Conservation (phyloP, 805 yeast species). For the Middelhovenomyces tepae region DNA sequence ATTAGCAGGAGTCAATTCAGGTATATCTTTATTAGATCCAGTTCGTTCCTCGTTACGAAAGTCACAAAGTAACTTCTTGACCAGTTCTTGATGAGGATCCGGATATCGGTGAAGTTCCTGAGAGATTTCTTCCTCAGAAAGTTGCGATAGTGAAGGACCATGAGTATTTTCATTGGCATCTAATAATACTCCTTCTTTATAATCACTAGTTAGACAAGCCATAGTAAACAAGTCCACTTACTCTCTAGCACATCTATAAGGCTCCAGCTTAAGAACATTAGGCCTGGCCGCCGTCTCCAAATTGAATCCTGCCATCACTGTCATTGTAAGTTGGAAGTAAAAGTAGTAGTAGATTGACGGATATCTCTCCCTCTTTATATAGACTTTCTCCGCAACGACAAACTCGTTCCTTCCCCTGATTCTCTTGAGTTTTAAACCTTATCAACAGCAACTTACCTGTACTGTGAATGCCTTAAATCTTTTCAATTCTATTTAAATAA, state of each 20-base stretch:
- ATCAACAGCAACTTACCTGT: not conserved
- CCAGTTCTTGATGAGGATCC: conserved; percentile 82
- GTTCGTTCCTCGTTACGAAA: conserved; percentile 54
- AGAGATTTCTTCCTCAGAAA: conserved; percentile 36
- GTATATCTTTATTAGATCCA: conserved; percentile 7
- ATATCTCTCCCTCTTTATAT: not conserved
- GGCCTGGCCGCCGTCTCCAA: conserved; percentile 65
- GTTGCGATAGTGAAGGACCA: conserved; percentile 62
- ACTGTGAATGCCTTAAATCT: not conserved
- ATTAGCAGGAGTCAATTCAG: conserved; percentile 52
- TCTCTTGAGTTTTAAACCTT: not conserved
- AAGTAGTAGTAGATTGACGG: not conserved
- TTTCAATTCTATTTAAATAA: too few species aligned
- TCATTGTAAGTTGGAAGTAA: not conserved
- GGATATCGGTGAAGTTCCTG: conserved; percentile 84
- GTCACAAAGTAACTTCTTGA: conserved; percentile 62
- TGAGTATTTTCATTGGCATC: conserved; percentile 96
- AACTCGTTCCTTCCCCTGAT: not conserved
- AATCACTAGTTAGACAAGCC: conserved; percentile 40
- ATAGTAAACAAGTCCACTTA: conserved; percentile 16
- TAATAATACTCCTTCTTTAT: conserved; percentile 73
- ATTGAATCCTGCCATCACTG: conserved; percentile 37
- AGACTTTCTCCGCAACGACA: too few species aligned
- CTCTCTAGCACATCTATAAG: conserved; percentile 95
- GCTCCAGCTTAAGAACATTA: conserved; percentile 72